Base-by-base conservation (phyloP, 139 green algal genomes). In the Raphidocelis subcapitata region DNA sequence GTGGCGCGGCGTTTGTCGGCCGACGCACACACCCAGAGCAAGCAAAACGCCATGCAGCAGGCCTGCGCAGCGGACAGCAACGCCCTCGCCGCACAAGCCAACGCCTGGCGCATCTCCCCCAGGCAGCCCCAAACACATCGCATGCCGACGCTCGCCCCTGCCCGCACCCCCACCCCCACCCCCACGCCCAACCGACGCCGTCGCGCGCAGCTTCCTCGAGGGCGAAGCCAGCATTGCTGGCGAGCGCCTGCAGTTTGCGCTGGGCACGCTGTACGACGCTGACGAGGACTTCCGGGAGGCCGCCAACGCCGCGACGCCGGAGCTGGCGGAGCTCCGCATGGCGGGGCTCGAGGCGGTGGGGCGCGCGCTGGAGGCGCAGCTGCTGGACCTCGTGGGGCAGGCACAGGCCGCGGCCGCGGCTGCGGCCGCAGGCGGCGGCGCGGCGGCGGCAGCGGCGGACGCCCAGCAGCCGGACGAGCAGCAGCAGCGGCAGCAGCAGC, bases 271-370 rank as follows among this genome's bases (percentile, higher is more conserved):
- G 49, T 77, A 71, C 44, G 47, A 84, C 26, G 65, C 49, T 28
- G 79, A 84, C 29, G 55, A 55, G 1, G 67, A 62, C 0, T 84
- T 84, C 56, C 62, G 63, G 2, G 62, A 55, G 14, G 62, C 72
- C 5, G 61, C 79, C 1, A 20, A 79, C 62, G 28, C 46, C 21
- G 29, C 72, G 2, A 23, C 52, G 15, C 36, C 37, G 1, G 31
- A 57, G 0, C 35, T 79, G 15, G 28, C 8, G n/a, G 36, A 79
- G 28, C 12, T 23, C 1, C 52, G 55, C 14, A 33, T 37, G 3
- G 35, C 56, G 2, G n/a, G 41, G 1, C 8, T 65, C 0, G 52
- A 52, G n/a, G 36, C 31, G 18, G 54, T 47, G 10, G n/a, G 21
- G 10, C n/a, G 32, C 5, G 49, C 56, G 35, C 52, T 55, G 24